phyloP scores from a whole-genome alignment of 805 yeast genomes.

The Candida insectalens region DNA sequence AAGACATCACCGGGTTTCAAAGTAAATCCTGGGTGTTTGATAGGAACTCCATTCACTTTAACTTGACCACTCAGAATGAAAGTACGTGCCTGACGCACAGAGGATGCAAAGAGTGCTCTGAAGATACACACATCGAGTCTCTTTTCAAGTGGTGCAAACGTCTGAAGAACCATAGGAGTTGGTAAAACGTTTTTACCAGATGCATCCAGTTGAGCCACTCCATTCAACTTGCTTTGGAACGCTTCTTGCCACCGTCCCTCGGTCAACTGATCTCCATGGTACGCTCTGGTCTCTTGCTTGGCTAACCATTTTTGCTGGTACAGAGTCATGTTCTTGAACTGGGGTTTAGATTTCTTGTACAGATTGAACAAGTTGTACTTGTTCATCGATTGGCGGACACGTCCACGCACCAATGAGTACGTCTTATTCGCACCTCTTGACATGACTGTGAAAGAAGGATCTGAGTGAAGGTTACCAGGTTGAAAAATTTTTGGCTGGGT shows the following conservation, averaged over 20 bases:
- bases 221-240: slow-evolving; percentile 63
- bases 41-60: slow-evolving; percentile 71
- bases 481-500: not conserved
- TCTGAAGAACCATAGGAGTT: slow-evolving; percentile 83
- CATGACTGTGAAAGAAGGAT: slow-evolving; percentile 23
- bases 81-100: slow-evolving; percentile 89
- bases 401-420: slow-evolving; percentile 23
- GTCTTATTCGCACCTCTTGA: slow-evolving; percentile 19
- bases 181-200: slow-evolving; percentile 52
- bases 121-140: slow-evolving; percentile 85
- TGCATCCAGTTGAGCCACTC: slow-evolving; percentile 85
- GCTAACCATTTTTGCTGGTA: slow-evolving; percentile 90
- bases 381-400: slow-evolving; percentile 85
- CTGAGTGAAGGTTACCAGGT: not conserved
- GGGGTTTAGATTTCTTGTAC: slow-evolving; percentile 55
- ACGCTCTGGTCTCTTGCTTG: slow-evolving; percentile 85
- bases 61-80: slow-evolving; percentile 77
- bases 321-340: slow-evolving; percentile 52
- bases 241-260: slow-evolving; percentile 71
- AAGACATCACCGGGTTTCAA: slow-evolving; percentile 82
- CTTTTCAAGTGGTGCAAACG: slow-evolving; percentile 80
- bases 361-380: slow-evolving; percentile 84
- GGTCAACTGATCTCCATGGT: slow-evolving; percentile 90
- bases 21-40: slow-evolving; percentile 71
- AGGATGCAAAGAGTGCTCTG: slow-evolving; percentile 88